Base-by-base conservation (phyloP, 164 flowering plant genomes). In the Houttuynia cordata region DNA sequence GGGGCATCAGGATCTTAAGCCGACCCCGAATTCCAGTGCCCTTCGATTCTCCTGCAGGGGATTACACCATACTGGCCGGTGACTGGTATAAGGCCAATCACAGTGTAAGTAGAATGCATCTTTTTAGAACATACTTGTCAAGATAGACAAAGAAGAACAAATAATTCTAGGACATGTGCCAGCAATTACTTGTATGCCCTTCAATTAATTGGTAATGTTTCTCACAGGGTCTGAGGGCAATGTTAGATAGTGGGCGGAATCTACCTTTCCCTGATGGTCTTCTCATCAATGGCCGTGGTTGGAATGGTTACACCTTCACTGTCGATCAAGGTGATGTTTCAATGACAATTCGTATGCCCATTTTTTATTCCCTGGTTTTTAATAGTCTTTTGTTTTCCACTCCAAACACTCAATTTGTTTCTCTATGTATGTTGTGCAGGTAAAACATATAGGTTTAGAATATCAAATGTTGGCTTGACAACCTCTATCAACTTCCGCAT, bases 401-500 rank as follows among this genome's bases (percentile, higher is more conserved):
- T 53, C 21, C 30, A 19, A 56, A 9, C 39, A 25, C 30, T 25
- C 4, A 56, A 56, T 13, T 13, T 56, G 22, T 58, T 56, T 20
- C 19, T 54, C 18, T 54, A 3, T 24, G 1, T 54, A 10, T 24
- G 57, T 24, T 19, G 3, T 53, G 61, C 82, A 91, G 97, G 97
- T 20, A 81, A 69, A 69, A 91, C 99, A 4, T 94, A 94, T 60
- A 77, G 99, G 70, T 83, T 91, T 68, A 77, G 99, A 67, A 86
- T 94, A 67, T 88, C 97, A 10, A 94, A 94, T 74, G 96, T 94
- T 55, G 99, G 99, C 34, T 68, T 83, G 21, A 52, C 92, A 1
- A 81, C 92, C 40, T 90, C 97, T 7, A 73, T 94, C 37, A 94
- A 94, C 82, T 86, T 94, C 79, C 81, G 99, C 70, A 94, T 94